These are phyloP conservation scores for Lentinus polychrous DNA, from an alignment of 1,284 basidiomycete species.

Conservation along the genomic window DNA sequence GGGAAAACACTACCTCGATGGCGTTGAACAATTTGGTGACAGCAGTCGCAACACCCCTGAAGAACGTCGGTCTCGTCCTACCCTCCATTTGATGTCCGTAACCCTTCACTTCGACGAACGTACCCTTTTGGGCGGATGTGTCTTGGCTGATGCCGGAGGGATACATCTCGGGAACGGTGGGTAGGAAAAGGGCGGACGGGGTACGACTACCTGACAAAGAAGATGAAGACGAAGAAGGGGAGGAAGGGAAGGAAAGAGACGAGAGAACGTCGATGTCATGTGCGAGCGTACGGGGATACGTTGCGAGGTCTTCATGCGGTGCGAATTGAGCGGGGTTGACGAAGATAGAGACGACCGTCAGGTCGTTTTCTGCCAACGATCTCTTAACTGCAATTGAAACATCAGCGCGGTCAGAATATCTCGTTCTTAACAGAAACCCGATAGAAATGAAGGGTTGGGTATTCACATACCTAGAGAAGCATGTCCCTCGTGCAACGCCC, in stretches of 20 bases:
- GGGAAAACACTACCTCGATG: slow-evolving; percentile 71
- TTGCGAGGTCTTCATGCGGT: slow-evolving; percentile 87
- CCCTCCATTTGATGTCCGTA: slow-evolving; percentile 88
- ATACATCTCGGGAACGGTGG: slow-evolving; percentile 79
- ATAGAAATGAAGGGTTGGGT: slow-evolving; percentile 4
- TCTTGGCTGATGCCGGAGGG: slow-evolving; percentile 82
- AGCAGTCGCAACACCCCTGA: slow-evolving; percentile 93
- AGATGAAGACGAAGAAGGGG: slow-evolving; percentile 9
- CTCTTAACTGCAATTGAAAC: slow-evolving; percentile 40
- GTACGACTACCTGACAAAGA: slow-evolving; percentile 8
- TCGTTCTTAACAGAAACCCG: slow-evolving; percentile 2
- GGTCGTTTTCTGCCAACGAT: slow-evolving; percentile 74
- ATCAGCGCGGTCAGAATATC: neutral
- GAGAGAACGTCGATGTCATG: slow-evolving; percentile 52
- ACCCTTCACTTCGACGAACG: slow-evolving; percentile 88
- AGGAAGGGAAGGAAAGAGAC: slow-evolving; percentile 21
- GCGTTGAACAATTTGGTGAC: slow-evolving; percentile 94
- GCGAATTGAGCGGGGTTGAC: slow-evolving; percentile 98
- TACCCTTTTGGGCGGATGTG: slow-evolving; percentile 72
- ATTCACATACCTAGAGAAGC: slow-evolving; percentile 71
- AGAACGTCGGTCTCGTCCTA: slow-evolving; percentile 79
- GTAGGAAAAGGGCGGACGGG: slow-evolving; percentile 75
- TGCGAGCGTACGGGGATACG: slow-evolving; percentile 84
- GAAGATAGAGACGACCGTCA: slow-evolving; percentile 93
- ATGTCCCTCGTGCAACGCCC: slow-evolving; percentile 92